Percentiles rank a stretch among this genome's conserved stretches.
Evolutionary conservation across 805 yeast genomes (phyloP).

Genomic region (Metschnikowia shivogae): DNA sequence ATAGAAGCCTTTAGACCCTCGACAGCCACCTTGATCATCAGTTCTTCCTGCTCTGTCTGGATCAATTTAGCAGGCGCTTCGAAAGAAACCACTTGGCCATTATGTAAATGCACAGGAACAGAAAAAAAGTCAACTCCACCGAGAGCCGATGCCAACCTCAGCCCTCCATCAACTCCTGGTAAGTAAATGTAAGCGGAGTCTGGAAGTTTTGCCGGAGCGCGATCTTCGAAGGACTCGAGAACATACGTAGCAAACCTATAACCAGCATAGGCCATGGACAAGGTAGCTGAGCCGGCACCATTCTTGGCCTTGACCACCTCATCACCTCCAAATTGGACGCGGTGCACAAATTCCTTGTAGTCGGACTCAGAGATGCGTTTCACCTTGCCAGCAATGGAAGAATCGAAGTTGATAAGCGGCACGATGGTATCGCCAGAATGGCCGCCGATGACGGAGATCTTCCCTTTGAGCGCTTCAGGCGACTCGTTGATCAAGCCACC

Average conservation of each 20-base stretch:
- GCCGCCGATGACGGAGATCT: constrained; percentile 42
- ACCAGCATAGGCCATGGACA: constrained; percentile 22
- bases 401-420: constrained; percentile 29
- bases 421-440: constrained; percentile 47
- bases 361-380: constrained; percentile 14
- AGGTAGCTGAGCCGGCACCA: constrained; percentile 21
- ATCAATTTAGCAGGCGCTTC: constrained; percentile 33
- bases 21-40: constrained; percentile 34
- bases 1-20: constrained; percentile 38
- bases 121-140: constrained; percentile 44
- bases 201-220: constrained; percentile 20
- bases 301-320: constrained; percentile 22
- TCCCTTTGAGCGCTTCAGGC: constrained; percentile 35
- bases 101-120: constrained; percentile 42
- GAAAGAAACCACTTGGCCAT: constrained; percentile 35
- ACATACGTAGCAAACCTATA: constrained; percentile 18
- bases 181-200: constrained; percentile 53
- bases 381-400: constrained; percentile 18
- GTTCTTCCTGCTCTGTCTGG: constrained; percentile 28
- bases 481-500: constrained; percentile 31
- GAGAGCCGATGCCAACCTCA: constrained; percentile 32
- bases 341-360: constrained; percentile 17
- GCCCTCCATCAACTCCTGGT: constrained; percentile 50
- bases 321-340: constrained; percentile 22
- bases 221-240: constrained; percentile 12